Base-by-base conservation (phyloP, 1,139 yeast genomes). In the Yamadazyma diddensiae region DNA sequence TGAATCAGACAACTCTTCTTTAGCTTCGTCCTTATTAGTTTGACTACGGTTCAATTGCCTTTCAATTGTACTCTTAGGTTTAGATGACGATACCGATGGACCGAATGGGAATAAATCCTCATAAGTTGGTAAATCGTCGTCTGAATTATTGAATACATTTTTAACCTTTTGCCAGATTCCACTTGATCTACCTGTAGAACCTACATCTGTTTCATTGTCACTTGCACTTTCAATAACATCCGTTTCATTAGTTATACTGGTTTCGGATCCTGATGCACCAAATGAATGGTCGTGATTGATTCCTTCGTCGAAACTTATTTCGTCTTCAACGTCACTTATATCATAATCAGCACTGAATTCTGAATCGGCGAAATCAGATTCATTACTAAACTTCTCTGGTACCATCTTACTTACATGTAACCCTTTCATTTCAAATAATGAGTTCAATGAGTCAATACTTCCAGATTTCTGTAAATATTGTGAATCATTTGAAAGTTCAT, bases 91-190 rank as follows among this genome's bases (percentile, higher is more conserved):
- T 10, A 53, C 46, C 2, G 55, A 57, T 24, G 67, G 62, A 2
- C 78, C 81, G 36, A 71, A 66, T 11, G 96, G 96, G 68, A 79
- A 87, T 33, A 87, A 70, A 42, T 87, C 96, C 42, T 85, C 90
- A 49, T 87, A 87, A 22, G 80, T 71, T 9, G 95, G 95, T 38
- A 82, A 66, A 13, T 71, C 73, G 7, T 52, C 57, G 24, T 73
- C 76, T 20, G 47, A 39, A 29, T 57, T 57, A 38, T 68, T 67
- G 48, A 79, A 73, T 4, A 77, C 84, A 37, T 70, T 74, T 53
- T 76, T 71, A 53, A 80, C 76, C 48, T 76, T 79, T 42, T 71
- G 74, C 85, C 87, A 79, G 36, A 79, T 53, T 2, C 76, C 71
- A 26, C 48, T 49, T 18, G 38, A 28, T 19, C 29, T 21, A 6